These are phyloP conservation scores for Posidonia oceanica DNA, from an alignment of 116 monocot species.

Conservation along the genomic window DNA sequence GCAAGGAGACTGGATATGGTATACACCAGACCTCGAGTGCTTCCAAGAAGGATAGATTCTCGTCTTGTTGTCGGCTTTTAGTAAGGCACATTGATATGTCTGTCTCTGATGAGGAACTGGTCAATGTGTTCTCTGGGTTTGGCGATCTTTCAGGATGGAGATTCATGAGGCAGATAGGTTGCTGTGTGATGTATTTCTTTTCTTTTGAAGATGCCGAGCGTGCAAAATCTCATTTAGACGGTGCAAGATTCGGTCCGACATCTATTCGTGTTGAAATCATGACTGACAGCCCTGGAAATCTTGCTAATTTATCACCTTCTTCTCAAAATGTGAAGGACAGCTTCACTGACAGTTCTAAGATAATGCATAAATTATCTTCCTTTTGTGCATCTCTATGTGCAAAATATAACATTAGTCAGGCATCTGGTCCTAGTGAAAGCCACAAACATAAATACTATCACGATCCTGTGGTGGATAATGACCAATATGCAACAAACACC, in stretches of 20 bases:
- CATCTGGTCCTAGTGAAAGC: slow-evolving; percentile 8
- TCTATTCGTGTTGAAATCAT: slow-evolving; percentile 37
- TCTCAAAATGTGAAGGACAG: slow-evolving; percentile 10
- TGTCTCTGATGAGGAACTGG: slow-evolving; percentile 37
- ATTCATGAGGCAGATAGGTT: slow-evolving; percentile 29
- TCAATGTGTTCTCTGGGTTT: slow-evolving; percentile 44
- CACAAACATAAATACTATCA: slow-evolving; percentile 10
- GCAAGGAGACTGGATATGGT: slow-evolving; percentile 19
- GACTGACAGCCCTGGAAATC: slow-evolving; percentile 12
- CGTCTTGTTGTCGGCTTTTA: slow-evolving; percentile 35
- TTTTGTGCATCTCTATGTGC: slow-evolving; percentile 20
- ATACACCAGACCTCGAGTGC: slow-evolving; percentile 4
- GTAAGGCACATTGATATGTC: slow-evolving; percentile 42
- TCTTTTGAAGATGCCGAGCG: slow-evolving; percentile 29
- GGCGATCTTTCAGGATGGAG: slow-evolving; percentile 42
- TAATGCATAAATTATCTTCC: slow-evolving; percentile 18
- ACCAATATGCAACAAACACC: slow-evolving; percentile 16
- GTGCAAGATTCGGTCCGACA: slow-evolving; percentile 36
- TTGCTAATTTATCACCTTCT: slow-evolving; percentile 13
- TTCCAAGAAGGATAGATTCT: slow-evolving; percentile 15
- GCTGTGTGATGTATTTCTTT: slow-evolving; percentile 38
- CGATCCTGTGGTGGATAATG: slow-evolving; percentile 4
- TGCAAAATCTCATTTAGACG: slow-evolving; percentile 42
- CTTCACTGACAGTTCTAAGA: slow-evolving; percentile 12
- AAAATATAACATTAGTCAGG: slow-evolving; percentile 20